Base-by-base conservation (phyloP, 257 asterid genomes). In the Solanum rostratum region DNA sequence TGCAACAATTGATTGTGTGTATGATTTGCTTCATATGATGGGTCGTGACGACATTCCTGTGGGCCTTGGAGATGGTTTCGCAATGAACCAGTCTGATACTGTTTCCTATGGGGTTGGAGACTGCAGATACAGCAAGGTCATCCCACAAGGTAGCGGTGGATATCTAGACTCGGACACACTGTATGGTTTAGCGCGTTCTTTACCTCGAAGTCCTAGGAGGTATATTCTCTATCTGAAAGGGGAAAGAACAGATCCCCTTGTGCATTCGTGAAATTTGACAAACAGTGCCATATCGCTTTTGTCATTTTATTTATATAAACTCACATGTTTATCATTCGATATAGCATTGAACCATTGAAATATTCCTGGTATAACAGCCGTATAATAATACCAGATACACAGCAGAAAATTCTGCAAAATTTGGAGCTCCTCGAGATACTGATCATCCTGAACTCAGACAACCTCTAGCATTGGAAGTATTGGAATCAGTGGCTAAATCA, bases 11-110 rank as follows among this genome's bases (percentile, higher is more conserved):
- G 99, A 95, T 78, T 87, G 90, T 16, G 83, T 95, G 69, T 95
- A 95, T 86, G 98, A 95, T 85, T 73, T 95, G 85, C 87, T 94
- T 55, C 99, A 95, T 59, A 95, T 95, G 98, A 94, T 95, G 99
- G 98, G 97, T 2, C 98, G 97, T 9, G 99, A 95, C 30, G 97
- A 95, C 63, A 90, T 95, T 71, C 97, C 93, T 0, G 93, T 95
- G 37, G 98, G 97, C 49, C 90, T 93, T 59, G 98, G 99, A 43
- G 90, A 92, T 30, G 50, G 86, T 18, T 92, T 90, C 71, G 93
- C 97, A 49, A 60, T 84, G 62, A 91, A 93, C 84, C 98, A 92
- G 53, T 84, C 97, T 29, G 91, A 92, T 83, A 83, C 88, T 5
- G 83, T 52, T 82, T 83, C 55, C 52, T 24, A 92, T 14, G 76